A percentile compares a stretch with the other conserved stretches of the same genome.
Conservation (phyloP, 2,329 filamentous ascomycete genomes). For the Xylariaceae sp. region DNA sequence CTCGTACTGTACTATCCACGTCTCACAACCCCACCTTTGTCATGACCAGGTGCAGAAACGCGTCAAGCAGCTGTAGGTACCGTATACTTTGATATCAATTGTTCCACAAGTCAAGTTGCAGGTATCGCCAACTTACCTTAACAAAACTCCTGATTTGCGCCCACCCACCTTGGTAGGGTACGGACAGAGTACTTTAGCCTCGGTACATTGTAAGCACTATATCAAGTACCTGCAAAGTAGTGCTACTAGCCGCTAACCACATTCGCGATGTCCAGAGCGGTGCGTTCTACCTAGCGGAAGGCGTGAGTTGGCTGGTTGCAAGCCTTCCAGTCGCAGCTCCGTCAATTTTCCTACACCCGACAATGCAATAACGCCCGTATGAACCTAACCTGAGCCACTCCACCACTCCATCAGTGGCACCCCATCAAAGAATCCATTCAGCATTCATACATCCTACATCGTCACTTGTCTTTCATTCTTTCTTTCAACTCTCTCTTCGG, state of each 20-base stretch:
- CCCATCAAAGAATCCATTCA: conserved; percentile 7
- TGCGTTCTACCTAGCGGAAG: conserved; percentile 24
- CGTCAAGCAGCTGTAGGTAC: too few relatives aligned
- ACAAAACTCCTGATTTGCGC: too few relatives aligned
- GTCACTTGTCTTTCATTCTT: neutral
- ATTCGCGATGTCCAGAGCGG: conserved; percentile 14
- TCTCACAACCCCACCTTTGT: neutral
- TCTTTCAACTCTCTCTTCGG: neutral
- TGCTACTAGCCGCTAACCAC: neutral
- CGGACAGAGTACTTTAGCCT: too few relatives aligned
- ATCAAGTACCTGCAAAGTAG: neutral
- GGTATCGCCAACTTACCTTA: too few relatives aligned
- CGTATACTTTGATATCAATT: too few relatives aligned
- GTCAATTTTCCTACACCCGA: neutral
- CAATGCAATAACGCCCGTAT: neutral
- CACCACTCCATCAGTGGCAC: neutral
- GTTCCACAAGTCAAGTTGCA: too few relatives aligned
- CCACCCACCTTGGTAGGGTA: too few relatives aligned
- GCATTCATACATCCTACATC: neutral
- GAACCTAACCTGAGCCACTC: neutral
- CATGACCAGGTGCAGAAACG: neutral
- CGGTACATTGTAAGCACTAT: too few relatives aligned
- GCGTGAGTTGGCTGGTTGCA: conserved; percentile 24
- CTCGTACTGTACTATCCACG: neutral
- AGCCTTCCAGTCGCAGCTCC: neutral